Conservation (phyloP, 441 rosid genomes). For the Corymbia citriodora region DNA sequence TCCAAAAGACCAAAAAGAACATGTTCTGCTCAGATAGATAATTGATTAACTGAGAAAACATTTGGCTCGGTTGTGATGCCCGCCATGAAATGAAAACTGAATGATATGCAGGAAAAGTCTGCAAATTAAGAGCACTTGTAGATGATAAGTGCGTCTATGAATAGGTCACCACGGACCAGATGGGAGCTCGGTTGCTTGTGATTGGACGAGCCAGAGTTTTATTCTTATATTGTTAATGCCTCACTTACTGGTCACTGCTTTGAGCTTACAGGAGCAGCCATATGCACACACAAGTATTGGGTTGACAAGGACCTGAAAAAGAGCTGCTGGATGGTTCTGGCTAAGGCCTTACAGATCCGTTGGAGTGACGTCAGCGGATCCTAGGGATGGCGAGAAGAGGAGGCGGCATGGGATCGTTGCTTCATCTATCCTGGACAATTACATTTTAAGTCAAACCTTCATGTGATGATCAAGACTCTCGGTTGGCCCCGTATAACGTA, state of each 20-base stretch:
- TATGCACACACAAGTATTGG: neutral
- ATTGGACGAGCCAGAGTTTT: no score
- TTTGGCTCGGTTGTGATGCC: neutral
- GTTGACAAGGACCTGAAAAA: neutral
- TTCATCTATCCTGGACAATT: no score
- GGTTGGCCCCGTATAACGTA: no score
- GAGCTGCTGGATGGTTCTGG: neutral
- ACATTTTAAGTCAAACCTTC: no score
- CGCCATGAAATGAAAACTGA: neutral
- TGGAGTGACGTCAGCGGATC: rapidly evolving
- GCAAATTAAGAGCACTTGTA: neutral
- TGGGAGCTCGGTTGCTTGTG: no score
- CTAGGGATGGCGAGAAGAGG: neutral
- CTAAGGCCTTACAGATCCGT: neutral
- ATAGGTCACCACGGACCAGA: rapidly evolving
- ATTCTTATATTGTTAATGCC: no score
- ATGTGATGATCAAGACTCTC: no score
- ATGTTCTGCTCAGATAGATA: neutral
- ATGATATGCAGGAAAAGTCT: neutral
- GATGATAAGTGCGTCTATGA: neutral
- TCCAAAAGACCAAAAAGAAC: neutral
- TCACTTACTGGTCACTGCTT: rapidly evolving
- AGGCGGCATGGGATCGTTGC: neutral
- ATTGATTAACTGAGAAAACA: neutral
- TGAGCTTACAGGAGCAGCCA: rapidly evolving